These are phyloP conservation scores for Phytophthora quininea DNA, from an alignment of 352 stramenopile species.

Conservation along the genomic window DNA sequence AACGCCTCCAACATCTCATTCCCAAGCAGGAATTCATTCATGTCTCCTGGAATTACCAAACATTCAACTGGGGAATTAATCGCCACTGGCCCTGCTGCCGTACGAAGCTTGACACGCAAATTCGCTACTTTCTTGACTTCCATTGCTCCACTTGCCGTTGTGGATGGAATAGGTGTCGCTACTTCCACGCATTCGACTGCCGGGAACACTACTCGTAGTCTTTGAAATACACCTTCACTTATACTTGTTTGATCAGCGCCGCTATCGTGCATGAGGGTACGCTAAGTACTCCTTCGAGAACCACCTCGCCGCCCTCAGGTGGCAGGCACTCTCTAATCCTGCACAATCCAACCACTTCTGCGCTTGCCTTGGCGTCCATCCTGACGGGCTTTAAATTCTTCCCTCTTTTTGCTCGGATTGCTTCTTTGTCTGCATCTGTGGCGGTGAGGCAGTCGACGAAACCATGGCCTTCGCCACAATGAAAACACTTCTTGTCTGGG, in stretches of 20 bases:
- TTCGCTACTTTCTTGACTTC: constrained; percentile 6
- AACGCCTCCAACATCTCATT: constrained; percentile 8
- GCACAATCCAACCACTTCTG: neutral
- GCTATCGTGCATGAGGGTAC: constrained; percentile 12
- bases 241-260: constrained; percentile 6
- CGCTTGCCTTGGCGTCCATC: neutral
- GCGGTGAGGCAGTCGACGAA: constrained; percentile 13
- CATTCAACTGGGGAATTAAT: constrained; percentile 6
- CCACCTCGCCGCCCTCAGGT: constrained; percentile 2
- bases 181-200: constrained; percentile 5
- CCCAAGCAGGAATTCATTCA: constrained; percentile 13
- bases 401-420: constrained; percentile 10
- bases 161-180: neutral
- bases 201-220: too few species aligned
- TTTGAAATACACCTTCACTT: constrained; percentile 7
- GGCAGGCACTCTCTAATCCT: constrained; percentile 9
- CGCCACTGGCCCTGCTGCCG: constrained; percentile 3
- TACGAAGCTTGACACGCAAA: constrained; percentile 5
- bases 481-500: constrained; percentile 3
- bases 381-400: constrained; percentile 4
- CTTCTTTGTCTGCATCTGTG: constrained; percentile 17
- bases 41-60: constrained; percentile 3
- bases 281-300: constrained; percentile 8
- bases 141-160: constrained; percentile 1
- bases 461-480: constrained; percentile 10